phyloP scores from a whole-genome alignment of 2,329 filamentous ascomycete genomes.

The Fusarium nurragi region DNA sequence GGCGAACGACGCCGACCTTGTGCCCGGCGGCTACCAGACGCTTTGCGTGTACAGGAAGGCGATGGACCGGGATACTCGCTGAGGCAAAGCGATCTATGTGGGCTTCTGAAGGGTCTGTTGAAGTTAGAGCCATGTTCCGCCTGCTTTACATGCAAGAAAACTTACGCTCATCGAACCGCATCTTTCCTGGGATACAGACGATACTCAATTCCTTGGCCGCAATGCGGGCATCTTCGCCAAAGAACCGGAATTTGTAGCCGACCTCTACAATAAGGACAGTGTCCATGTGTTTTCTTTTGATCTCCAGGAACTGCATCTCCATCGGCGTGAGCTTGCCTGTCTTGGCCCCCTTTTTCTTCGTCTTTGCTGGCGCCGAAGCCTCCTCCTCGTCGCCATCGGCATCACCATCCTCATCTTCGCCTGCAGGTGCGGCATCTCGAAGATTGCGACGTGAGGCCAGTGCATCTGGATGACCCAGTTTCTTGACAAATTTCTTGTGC shows the following conservation, averaged over 20 bases:
- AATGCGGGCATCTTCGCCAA: conserved; percentile 90
- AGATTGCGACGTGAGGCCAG: conserved; percentile 71
- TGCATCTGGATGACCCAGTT: conserved; percentile 86
- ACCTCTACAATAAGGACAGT: conserved; percentile 93
- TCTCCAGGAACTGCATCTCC: conserved; percentile 91
- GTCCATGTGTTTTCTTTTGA: conserved; percentile 91
- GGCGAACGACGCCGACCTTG: conserved; percentile 94
- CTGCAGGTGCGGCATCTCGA: conserved; percentile 62
- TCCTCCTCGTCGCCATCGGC: conserved; percentile 64
- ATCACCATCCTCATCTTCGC: conserved; percentile 68
- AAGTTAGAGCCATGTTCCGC: neutral
- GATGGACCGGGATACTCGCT: conserved; percentile 92
- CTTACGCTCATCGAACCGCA: conserved; percentile 88
- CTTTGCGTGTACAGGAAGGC: conserved; percentile 92
- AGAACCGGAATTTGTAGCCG: conserved; percentile 97
- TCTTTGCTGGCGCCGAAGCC: conserved; percentile 53
- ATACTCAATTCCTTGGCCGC: conserved; percentile 93
- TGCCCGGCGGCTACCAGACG: conserved; percentile 90
- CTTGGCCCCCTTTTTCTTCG: conserved; percentile 75
- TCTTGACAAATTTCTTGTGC: conserved; percentile 88
- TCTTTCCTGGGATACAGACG: conserved; percentile 95
- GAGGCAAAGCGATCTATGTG: conserved; percentile 93
- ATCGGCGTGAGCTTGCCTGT: conserved; percentile 88
- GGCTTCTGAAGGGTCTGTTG: conserved; percentile 81
- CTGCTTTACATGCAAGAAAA: conserved; percentile 12